Conservation (phyloP, 257 asterid species). For the Solanum gandarillasii region DNA sequence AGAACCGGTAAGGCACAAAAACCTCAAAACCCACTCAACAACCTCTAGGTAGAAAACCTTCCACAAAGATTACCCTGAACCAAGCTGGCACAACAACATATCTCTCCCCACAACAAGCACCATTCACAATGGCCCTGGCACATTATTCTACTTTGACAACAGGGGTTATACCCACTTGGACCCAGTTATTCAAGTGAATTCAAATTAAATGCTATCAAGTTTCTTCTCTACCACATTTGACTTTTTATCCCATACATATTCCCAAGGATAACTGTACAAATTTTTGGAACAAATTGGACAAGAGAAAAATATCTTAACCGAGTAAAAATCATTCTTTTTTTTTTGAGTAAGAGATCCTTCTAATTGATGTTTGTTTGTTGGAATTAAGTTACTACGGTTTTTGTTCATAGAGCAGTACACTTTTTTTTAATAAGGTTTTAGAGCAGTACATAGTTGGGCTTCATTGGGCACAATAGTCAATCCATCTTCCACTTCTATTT, state of each 20-base stretch:
- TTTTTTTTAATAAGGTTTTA: neutral
- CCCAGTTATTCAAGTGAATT: conserved; percentile 10
- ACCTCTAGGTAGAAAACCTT: conserved; percentile 37
- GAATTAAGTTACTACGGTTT: neutral
- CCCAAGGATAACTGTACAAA: neutral
- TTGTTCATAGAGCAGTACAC: neutral
- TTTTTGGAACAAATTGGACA: neutral
- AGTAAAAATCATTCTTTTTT: neutral
- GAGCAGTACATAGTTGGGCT: neutral
- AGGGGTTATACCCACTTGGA: conserved; percentile 31
- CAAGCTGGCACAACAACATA: conserved; percentile 39
- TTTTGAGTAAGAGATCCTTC: neutral
- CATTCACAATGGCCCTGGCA: conserved; percentile 35
- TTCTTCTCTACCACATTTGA: neutral
- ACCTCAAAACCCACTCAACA: conserved; percentile 30
- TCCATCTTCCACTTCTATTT: neutral
- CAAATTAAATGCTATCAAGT: neutral
- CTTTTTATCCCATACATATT: neutral
- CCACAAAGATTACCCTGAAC: conserved; percentile 30
- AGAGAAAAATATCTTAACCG: neutral
- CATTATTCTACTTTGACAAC: conserved; percentile 29
- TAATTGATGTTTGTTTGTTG: neutral
- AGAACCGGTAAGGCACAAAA: conserved; percentile 12
- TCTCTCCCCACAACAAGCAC: conserved; percentile 44
- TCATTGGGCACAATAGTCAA: neutral